These are phyloP conservation scores for Amauroascus niger DNA, from an alignment of 2,329 filamentous ascomycete species.

Conservation along the genomic window DNA sequence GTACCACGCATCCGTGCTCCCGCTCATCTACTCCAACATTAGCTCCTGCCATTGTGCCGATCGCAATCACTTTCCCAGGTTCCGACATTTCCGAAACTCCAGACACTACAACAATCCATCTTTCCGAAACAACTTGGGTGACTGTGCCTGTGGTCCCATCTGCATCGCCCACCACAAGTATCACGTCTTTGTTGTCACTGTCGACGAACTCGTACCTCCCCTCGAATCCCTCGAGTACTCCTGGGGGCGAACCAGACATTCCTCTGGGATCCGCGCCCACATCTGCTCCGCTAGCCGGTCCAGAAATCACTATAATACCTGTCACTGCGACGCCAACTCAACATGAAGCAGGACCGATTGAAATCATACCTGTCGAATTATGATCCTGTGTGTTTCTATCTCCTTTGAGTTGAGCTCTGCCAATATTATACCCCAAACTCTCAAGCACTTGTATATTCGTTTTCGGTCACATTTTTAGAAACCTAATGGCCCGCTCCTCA, in stretches of 20 bases:
- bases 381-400: not conserved
- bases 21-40: not conserved
- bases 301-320: constrained; percentile 29
- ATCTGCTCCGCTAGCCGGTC: constrained; percentile 31
- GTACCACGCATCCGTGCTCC: not conserved
- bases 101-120: not conserved
- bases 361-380: not conserved
- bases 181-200: not conserved
- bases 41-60: not conserved
- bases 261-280: not conserved
- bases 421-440: too few relatives aligned
- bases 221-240: not conserved
- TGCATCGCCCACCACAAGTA: not conserved
- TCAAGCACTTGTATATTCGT: not conserved
- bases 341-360: not conserved
- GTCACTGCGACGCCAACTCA: not conserved
- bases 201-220: not conserved
- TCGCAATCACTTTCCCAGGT: not conserved
- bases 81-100: not conserved
- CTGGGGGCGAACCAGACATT: not conserved
- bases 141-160: not conserved
- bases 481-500: too few relatives aligned
- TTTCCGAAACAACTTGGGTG: not conserved
- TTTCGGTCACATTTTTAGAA: too few relatives aligned
- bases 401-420: too few relatives aligned